Evolutionary conservation across 257 asterid species (phyloP).

Genomic region (Fraxinus excelsior): DNA sequence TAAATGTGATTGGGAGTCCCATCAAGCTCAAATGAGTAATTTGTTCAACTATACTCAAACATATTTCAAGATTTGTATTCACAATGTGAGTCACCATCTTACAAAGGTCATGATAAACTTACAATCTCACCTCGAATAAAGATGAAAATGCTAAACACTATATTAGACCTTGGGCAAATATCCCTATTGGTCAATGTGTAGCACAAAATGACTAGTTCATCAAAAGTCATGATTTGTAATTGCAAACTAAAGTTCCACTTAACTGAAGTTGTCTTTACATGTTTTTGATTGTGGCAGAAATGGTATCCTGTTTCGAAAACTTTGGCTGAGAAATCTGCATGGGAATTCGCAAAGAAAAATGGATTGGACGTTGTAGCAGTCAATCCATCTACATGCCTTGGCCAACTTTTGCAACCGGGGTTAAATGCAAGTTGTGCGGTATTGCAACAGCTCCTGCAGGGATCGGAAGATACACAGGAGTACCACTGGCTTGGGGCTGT

Average conservation of each 20-base stretch:
- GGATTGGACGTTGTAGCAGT: conserved; percentile 73
- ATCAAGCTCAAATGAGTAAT: no score
- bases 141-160: no score
- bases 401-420: conserved; percentile 70
- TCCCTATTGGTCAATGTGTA: background rate
- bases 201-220: no score
- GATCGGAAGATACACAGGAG: conserved; percentile 81
- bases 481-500: conserved; percentile 89
- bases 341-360: conserved; percentile 70
- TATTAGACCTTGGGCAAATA: no score
- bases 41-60: no score
- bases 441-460: conserved; percentile 70
- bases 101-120: no score
- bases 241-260: background rate
- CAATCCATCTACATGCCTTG: conserved; percentile 79
- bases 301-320: conserved; percentile 95
- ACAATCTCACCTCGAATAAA: no score
- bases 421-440: conserved; percentile 89
- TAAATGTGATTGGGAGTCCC: no score
- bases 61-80: no score
- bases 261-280: background rate
- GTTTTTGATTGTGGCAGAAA: conserved; percentile 44
- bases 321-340: conserved; percentile 79
- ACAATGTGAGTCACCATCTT: no score
- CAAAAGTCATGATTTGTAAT: background rate